Evolutionary conservation across 2,329 filamentous ascomycete genomes (phyloP).

Genomic region (Alternaria tenuissima): DNA sequence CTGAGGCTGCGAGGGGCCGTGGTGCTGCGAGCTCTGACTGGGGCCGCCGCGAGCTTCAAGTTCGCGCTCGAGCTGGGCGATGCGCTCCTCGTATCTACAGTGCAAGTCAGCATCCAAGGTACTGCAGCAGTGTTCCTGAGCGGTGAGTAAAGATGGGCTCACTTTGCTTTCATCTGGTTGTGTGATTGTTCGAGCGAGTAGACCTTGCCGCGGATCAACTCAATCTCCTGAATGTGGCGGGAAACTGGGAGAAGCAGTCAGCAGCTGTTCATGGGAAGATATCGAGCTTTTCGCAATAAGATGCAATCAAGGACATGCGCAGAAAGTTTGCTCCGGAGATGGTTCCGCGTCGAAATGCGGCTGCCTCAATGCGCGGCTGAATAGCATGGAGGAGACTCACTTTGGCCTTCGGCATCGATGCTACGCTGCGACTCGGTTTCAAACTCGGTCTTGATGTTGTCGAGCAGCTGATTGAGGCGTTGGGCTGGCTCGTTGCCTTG

Average conservation of each 20-base stretch:
- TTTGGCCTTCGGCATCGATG: conserved; percentile 90
- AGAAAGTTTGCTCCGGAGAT: conserved; percentile 4
- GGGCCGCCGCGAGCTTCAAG: conserved; percentile 76
- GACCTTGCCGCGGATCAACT: conserved; percentile 91
- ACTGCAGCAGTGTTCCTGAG: neutral
- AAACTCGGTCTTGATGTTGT: conserved; percentile 89
- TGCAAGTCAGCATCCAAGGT: conserved; percentile 18
- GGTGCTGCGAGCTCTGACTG: conserved; percentile 76
- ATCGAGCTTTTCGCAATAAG: neutral
- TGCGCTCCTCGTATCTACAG: conserved; percentile 91
- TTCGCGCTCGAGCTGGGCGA: conserved; percentile 84
- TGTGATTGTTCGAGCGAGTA: conserved; percentile 92
- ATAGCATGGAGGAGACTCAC: conserved; percentile 66
- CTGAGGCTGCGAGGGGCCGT: conserved; percentile 81
- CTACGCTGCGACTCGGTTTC: conserved; percentile 82
- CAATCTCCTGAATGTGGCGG: conserved; percentile 92
- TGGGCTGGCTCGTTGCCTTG: conserved; percentile 65
- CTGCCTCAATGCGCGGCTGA: neutral
- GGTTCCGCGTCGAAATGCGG: neutral
- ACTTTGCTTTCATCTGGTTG: conserved; percentile 90
- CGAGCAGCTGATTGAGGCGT: conserved; percentile 90
- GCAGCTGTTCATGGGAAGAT: neutral
- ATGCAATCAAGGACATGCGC: neutral
- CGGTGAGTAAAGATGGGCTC: conserved; percentile 48
- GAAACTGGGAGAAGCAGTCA: conserved; percentile 59